Evolutionary conservation across 2,329 filamentous ascomycete genomes (phyloP), one percentile per base, ranked within the genome.

Genomic region (Neonectria faginata): DNA sequence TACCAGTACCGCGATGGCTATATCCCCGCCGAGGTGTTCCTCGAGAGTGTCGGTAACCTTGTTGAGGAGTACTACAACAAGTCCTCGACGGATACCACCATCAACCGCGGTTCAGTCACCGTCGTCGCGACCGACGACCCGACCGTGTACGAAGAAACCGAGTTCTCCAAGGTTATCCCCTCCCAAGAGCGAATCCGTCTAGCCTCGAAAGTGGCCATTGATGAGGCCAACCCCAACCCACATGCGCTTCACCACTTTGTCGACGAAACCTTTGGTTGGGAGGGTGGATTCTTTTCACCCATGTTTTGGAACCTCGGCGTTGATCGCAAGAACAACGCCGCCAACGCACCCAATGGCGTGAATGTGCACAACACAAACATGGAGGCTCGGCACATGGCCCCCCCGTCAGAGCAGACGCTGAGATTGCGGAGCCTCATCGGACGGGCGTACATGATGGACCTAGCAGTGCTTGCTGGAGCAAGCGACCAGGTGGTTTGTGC

Each of bases 111-210:
- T 22, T 81, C 82, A 25, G 77, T 92, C 42, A 77, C 87, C 6
- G 75, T 97, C 1, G 76, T 97, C 27, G 92, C 93, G 5, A 94
- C 92, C 0, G 93, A 97, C 75, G 93, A 97, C 74, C 92, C 93
- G 0, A 87, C 89, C 59, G 88, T 96, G 25, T 91, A 92, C 73
- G 83, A 87, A 22, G 82, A 88, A 11, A 81, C 86, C 1, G 92
- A 94, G 72, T 85, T 95, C 62, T 78, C 79, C 2, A 77, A 78
- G 18, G 82, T 86, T 0, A 72, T 85, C 6, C 86, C 88, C 5
- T 92, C 92, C 0, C 93, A 97, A 76, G 88, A 91, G 72, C 88
- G 88, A 63, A 95, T 97, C 75, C 87, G 89, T 22, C 85, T 97
- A 7, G 92, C 92, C 9, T 89, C 88, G 55, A 92, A 92, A 74